Evolutionary conservation across 2,329 filamentous ascomycete genomes (phyloP).

Genomic region (Alternaria sp.): DNA sequence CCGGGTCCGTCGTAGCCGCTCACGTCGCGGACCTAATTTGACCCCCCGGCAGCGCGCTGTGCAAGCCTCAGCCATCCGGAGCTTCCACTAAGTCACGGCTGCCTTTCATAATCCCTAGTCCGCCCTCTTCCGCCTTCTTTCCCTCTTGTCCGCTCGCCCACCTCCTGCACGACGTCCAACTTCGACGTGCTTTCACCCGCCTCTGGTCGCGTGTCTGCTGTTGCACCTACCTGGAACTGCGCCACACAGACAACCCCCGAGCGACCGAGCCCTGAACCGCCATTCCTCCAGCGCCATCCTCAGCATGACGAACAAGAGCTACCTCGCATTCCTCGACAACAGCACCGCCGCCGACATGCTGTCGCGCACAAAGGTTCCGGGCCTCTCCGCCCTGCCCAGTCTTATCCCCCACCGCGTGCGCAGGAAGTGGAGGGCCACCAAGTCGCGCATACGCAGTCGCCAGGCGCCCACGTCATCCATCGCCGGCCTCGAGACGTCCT

Average conservation of each 20-base stretch:
- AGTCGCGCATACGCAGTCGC: conserved; percentile 70
- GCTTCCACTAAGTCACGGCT: conserved; percentile 27
- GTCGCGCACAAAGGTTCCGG: conserved; percentile 52
- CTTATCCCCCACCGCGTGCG: conserved; percentile 70
- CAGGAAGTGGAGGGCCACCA: conserved; percentile 65
- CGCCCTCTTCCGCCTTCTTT: conserved; percentile 23
- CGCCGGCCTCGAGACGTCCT: conserved; percentile 78
- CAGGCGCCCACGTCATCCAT: conserved; percentile 74
- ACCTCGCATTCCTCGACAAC: conserved; percentile 44
- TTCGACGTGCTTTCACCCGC: conserved; percentile 15
- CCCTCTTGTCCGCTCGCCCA: conserved; percentile 13
- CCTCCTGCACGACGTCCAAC: background rate
- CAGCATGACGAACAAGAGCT: conserved; percentile 43
- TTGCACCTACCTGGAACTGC: conserved; percentile 11
- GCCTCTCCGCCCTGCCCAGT: conserved; percentile 57
- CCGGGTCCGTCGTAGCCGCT: conserved; percentile 19
- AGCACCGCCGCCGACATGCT: conserved; percentile 46
- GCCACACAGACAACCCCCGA: conserved; percentile 17
- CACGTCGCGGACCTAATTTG: conserved; percentile 28
- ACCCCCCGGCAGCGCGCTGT: conserved; percentile 22
- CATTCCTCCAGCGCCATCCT: background rate
- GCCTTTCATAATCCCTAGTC: conserved; percentile 41
- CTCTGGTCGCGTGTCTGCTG: conserved; percentile 32
- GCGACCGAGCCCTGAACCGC: background rate
- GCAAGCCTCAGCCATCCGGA: conserved; percentile 42